phyloP scores from a whole-genome alignment of 164 flowering plant genomes.

The Cinnamomum chago region DNA sequence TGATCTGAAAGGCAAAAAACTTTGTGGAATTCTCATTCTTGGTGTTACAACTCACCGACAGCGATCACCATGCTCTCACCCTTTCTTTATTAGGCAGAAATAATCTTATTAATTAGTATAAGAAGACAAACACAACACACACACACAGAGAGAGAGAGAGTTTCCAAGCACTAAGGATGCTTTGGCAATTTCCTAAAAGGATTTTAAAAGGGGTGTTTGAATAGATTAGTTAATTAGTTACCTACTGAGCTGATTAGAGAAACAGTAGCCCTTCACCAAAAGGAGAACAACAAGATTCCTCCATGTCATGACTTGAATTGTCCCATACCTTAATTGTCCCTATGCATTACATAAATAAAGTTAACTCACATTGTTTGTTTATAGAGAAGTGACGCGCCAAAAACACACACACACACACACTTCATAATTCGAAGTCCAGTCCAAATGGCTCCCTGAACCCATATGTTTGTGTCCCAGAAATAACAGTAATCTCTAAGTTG shows the following conservation, averaged over 20 bases:
- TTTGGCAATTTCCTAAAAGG: background rate
- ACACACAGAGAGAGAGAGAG: too few relatives aligned
- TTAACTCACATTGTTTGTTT: background rate
- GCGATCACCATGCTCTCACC: background rate
- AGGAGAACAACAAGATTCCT: slow-evolving; percentile 8
- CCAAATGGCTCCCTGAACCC: background rate
- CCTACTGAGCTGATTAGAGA: background rate
- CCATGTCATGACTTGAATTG: background rate
- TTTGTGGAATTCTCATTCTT: background rate
- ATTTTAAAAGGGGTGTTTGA: background rate
- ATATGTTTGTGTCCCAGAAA: background rate
- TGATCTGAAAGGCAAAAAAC: background rate
- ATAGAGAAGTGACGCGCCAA: background rate
- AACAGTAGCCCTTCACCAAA: background rate
- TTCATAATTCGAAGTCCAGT: background rate
- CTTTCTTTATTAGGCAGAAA: background rate
- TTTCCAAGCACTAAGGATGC: background rate
- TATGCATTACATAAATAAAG: background rate
- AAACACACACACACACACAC: background rate
- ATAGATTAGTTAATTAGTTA: background rate
- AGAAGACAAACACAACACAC: too few relatives aligned
- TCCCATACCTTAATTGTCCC: slow-evolving; percentile 7
- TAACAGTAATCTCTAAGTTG: background rate
- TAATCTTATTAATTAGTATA: too few relatives aligned
- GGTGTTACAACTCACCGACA: background rate